A percentile compares a stretch with the other conserved stretches of the same genome.
phyloP scores from a whole-genome alignment of 148 eudicot genomes.

The Nyssa sinensis region DNA sequence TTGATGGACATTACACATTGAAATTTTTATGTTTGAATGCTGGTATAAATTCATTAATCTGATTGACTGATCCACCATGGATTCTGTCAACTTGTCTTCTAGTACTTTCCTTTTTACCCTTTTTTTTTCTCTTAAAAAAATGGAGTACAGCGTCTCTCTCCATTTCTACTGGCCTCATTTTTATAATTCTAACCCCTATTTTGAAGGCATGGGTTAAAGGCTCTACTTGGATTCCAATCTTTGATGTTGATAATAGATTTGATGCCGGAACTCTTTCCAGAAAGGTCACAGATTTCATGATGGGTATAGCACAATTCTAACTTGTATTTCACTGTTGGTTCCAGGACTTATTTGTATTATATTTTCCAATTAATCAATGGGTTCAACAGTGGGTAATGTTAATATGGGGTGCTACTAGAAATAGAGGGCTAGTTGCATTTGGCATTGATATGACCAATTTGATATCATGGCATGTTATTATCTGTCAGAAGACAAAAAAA shows the following conservation, averaged over 20 bases:
- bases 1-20: not conserved
- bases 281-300: conserved; percentile 69
- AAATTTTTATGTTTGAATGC: not conserved
- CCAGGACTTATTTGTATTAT: not conserved
- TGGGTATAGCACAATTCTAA: conserved; percentile 54
- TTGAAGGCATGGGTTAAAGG: conserved; percentile 95
- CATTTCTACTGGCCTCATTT: not conserved
- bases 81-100: not conserved
- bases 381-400: not conserved
- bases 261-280: conserved; percentile 65
- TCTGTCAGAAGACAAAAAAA: no score
- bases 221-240: conserved; percentile 85
- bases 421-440: conserved; percentile 7
- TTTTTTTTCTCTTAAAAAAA: not conserved
- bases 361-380: not conserved
- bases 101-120: not conserved
- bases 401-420: not conserved
- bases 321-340: not conserved
- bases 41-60: not conserved
- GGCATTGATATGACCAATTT: not conserved
- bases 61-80: not conserved
- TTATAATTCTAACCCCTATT: conserved; percentile 1
- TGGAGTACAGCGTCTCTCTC: not conserved
- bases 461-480: not conserved
- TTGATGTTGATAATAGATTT: conserved; percentile 58